These are phyloP conservation scores for Coemansia sp. DNA, from an alignment of 192 early-diverging fungal genomes.

Conservation along the genomic window DNA sequence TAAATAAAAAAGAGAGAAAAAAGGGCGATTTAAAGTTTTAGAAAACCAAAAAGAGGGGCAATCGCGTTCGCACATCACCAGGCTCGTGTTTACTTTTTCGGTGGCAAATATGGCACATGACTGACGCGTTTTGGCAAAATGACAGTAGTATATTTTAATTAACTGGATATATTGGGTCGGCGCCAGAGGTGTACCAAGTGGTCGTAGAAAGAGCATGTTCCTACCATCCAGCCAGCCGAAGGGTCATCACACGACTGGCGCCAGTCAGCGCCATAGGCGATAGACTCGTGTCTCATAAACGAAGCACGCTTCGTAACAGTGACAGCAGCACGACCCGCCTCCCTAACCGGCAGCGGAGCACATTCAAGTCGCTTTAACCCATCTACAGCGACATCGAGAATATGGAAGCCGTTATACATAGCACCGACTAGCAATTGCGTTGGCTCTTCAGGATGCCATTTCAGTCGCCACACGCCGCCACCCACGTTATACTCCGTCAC, in stretches of 20 bases:
- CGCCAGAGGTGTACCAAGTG: conserved; percentile 75
- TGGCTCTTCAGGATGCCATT: conserved; percentile 85
- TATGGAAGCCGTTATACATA: conserved; percentile 93
- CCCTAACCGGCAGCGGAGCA: conserved; percentile 13
- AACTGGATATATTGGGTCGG: background rate
- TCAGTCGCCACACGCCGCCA: conserved; percentile 94
- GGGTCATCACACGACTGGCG: conserved; percentile 47
- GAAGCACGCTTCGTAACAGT: conserved; percentile 19
- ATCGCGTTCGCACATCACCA: background rate
- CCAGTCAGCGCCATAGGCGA: conserved; percentile 84
- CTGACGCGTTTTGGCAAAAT: background rate
- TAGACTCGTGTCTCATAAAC: conserved; percentile 76
- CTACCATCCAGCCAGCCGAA: conserved; percentile 53
- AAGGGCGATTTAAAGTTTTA: conserved; percentile 6
- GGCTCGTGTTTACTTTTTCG: conserved; percentile 3
- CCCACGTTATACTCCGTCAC: conserved; percentile 69
- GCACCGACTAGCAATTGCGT: conserved; percentile 73
- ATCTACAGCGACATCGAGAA: conserved; percentile 63
- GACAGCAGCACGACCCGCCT: conserved; percentile 19
- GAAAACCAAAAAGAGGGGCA: conserved; percentile 1
- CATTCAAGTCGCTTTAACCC: background rate
- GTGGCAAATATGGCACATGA: background rate
- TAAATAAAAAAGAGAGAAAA: background rate
- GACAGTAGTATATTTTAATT: background rate
- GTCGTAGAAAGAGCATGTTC: conserved; percentile 84